Base-by-base conservation (phyloP, 306 rosid species). In the Sicyos edulis region DNA sequence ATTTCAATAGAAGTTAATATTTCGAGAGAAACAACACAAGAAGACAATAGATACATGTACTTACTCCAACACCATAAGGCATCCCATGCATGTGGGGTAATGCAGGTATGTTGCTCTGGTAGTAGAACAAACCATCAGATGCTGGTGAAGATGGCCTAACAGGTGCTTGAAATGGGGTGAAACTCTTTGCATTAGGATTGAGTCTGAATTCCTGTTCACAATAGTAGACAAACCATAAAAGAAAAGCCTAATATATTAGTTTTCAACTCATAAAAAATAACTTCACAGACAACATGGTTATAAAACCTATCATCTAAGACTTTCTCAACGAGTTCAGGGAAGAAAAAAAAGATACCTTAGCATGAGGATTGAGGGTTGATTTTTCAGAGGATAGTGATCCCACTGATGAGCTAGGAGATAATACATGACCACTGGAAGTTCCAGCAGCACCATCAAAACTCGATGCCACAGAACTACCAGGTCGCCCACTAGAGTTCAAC, bases 131-230 rank as follows among this genome's bases (percentile, higher is more conserved):
- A 64, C 92, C 84, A 78, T 93, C 99, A 62, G 92, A 74, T 64
- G 79, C 96, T 0, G 96, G 99, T 72, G 99, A 90, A 20, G 80
- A 92, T 62, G 91, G 88, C 87, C 99, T 87, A 72, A 83, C 88
- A 55, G 92, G 89, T 32, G 84, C 11, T 79, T 80, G 91, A 53
- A 89, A 83, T 64, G 99, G 99, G 52, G 83, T 14, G 45, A 88
- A 93, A 83, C 92, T 90, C 92, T 88, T 93, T 9, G 99, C 99
- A 82, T 91, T 84, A 44, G 99, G 97, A 79, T 93, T 93, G 82
- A 90, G 84, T 82, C 76, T 93, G 81, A 93, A 93, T 74, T 93
- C 99, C 99, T 93, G 78, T 78, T 15, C 77, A 79, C 64, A 78
- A 63, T 6, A 6, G 75, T 1, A 54, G 75, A 13, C 49, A 54